Percentiles rank a stretch among this genome's conserved stretches.
Conservation (phyloP, 1,139 yeast genomes). For the Kodamaea sp. region DNA sequence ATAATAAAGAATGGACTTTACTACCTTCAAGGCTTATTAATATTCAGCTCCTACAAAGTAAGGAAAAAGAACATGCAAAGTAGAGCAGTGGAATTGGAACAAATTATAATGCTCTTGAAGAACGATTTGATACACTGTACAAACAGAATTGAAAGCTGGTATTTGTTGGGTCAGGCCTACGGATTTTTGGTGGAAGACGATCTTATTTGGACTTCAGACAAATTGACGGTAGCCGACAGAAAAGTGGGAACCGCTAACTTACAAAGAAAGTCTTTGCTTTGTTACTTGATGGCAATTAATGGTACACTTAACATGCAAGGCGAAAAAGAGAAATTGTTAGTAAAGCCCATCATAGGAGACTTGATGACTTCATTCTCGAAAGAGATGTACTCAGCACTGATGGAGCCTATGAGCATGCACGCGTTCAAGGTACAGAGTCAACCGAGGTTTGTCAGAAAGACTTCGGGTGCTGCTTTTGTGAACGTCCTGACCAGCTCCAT, state of each 20-base stretch:
- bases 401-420: constrained; percentile 68
- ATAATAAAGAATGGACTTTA: constrained; percentile 58
- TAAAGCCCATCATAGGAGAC: constrained; percentile 39
- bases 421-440: constrained; percentile 45
- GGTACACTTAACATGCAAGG: constrained; percentile 29
- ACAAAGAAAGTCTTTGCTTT: constrained; percentile 70
- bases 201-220: constrained; percentile 87
- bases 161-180: constrained; percentile 76
- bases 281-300: constrained; percentile 78
- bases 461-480: constrained; percentile 21
- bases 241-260: constrained; percentile 61
- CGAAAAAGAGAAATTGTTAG: constrained; percentile 14
- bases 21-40: constrained; percentile 69
- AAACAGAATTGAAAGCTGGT: constrained; percentile 82
- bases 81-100: constrained; percentile 76
- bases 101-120: constrained; percentile 64
- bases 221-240: constrained; percentile 63
- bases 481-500: constrained; percentile 25
- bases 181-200: constrained; percentile 85
- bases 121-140: constrained; percentile 69
- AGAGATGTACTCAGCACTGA: constrained; percentile 61
- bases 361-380: constrained; percentile 61
- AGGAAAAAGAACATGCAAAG: constrained; percentile 79
- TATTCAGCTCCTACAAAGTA: constrained; percentile 62
- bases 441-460: constrained; percentile 35